These are phyloP conservation scores for Coniophora puteana DNA, from an alignment of 1,284 basidiomycete genomes.

Conservation along the genomic window DNA sequence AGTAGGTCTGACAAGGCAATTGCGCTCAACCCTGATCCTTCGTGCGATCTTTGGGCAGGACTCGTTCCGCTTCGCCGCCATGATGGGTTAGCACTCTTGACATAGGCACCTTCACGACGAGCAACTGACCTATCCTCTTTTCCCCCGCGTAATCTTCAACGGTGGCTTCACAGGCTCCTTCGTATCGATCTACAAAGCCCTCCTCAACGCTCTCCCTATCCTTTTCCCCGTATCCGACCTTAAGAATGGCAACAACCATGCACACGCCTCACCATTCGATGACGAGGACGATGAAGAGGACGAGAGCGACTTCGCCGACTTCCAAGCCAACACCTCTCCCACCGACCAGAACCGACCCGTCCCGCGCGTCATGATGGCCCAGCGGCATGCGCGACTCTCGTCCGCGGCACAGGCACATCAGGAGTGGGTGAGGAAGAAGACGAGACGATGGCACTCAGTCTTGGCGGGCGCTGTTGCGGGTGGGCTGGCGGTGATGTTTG, in stretches of 20 bases:
- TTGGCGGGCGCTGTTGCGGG: constrained; percentile 84
- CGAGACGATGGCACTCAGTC: constrained; percentile 83
- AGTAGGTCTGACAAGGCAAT: constrained; percentile 30
- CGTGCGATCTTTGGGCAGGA: constrained; percentile 80
- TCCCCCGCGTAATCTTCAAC: not conserved
- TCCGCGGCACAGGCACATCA: constrained; percentile 60
- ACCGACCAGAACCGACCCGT: constrained; percentile 22
- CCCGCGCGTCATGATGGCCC: constrained; percentile 11
- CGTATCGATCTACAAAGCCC: constrained; percentile 77
- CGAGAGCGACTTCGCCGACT: constrained; percentile 21
- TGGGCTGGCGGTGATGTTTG: constrained; percentile 79
- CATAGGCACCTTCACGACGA: too few relatives aligned
- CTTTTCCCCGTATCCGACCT: constrained; percentile 49
- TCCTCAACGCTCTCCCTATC: constrained; percentile 81
- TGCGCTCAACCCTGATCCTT: constrained; percentile 59
- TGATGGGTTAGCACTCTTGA: constrained; percentile 64
- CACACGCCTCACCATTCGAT: constrained; percentile 32
- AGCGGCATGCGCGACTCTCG: constrained; percentile 51
- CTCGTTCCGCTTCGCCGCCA: constrained; percentile 78
- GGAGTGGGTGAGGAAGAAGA: constrained; percentile 61
- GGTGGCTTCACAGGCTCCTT: constrained; percentile 59
- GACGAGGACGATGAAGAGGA: constrained; percentile 28
- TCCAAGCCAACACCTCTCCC: constrained; percentile 16
- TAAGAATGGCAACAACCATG: constrained; percentile 18
- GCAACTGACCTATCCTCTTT: not conserved